Base-by-base conservation (phyloP, 805 yeast species). In the Starmerella sirachaensis region DNA sequence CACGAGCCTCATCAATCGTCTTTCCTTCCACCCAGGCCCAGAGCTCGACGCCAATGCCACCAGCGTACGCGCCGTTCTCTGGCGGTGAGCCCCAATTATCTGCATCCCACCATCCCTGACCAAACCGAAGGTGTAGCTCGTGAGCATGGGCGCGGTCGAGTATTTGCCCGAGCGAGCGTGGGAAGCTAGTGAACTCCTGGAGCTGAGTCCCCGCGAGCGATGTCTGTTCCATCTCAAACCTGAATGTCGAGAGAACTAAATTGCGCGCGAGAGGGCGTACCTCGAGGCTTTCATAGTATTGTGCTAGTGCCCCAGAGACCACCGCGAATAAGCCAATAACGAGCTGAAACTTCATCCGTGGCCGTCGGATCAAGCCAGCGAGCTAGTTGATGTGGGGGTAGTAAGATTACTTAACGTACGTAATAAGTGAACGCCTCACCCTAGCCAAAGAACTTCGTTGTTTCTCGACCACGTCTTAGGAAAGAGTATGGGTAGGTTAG, bases 31-130 rank as follows among this genome's bases (percentile, higher is more conserved):
- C 69, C 27, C 74, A 66, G 0, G 96, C 86, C 85, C 93, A 85
- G 8, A 91, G 52, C 58, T 91, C 98, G 12, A 88, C 94, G 32
- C 98, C 98, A 3, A 88, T 79, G 3, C 97, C 97, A 21, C 98
- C 98, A 36, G 85, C 68, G 39, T 61, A 61, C 10, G 58, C 53
- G 1, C 98, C 98, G 46, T 73, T 61, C 31, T 62, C 60, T 0
- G 96, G 95, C 28, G 83, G 64, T 31, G 65, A 61, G 0, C 97
- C 97, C 93, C 94, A 91, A 6, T 68, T 63, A 42, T 78, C 82
- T 1, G 86, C 63, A 53, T 91, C 94, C 88, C 95, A 91, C 76
- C 85, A 80, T 0, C 98, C 98, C 57, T 83, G 93, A 2, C 93
- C 72, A 54, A 91, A 91, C 38, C 96, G 63, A 42, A 91, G 61